These are phyloP conservation scores for Neurospora sp. DNA, from an alignment of 495 filamentous ascomycete species.

Conservation along the genomic window DNA sequence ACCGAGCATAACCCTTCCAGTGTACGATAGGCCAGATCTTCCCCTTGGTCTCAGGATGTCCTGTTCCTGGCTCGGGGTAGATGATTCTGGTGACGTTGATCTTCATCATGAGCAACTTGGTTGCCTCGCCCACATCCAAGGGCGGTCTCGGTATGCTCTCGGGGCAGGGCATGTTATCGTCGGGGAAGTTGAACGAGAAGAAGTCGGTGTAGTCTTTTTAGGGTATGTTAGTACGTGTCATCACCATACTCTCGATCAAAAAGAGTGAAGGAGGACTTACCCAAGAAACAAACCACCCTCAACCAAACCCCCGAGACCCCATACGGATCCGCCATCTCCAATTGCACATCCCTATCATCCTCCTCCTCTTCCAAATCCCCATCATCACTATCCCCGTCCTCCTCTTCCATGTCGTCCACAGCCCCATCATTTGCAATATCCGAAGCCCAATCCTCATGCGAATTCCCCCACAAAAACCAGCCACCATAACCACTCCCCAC, in stretches of 20 bases:
- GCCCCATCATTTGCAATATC: not conserved
- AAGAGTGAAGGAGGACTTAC: conserved; percentile 1
- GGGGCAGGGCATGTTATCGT: conserved; percentile 13
- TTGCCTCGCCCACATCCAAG: conserved; percentile 47
- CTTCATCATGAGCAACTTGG: conserved; percentile 54
- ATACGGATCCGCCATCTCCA: conserved; percentile 49
- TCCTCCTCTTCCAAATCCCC: conserved; percentile 1
- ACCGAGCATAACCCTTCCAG: conserved; percentile 46
- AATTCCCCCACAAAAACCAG: not conserved
- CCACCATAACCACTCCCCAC: not conserved
- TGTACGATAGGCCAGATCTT: conserved; percentile 45
- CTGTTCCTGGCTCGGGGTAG: conserved; percentile 25
- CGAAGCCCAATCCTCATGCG: not conserved
- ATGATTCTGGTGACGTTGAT: conserved; percentile 42
- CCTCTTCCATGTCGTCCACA: not conserved
- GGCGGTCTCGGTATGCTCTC: conserved; percentile 35
- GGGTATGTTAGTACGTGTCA: not conserved
- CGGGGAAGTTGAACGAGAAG: conserved; percentile 49
- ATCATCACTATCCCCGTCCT: not conserved
- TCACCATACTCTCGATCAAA: not conserved
- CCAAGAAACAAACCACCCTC: conserved; percentile 44
- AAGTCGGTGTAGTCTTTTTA: conserved; percentile 49
- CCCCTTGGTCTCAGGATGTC: conserved; percentile 27
- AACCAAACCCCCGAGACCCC: conserved; percentile 50
- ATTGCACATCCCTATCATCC: not conserved